Percentiles rank a stretch among this genome's conserved stretches.
Conservation (phyloP, 1,284 basidiomycete species). For the Sparassis latifolia region DNA sequence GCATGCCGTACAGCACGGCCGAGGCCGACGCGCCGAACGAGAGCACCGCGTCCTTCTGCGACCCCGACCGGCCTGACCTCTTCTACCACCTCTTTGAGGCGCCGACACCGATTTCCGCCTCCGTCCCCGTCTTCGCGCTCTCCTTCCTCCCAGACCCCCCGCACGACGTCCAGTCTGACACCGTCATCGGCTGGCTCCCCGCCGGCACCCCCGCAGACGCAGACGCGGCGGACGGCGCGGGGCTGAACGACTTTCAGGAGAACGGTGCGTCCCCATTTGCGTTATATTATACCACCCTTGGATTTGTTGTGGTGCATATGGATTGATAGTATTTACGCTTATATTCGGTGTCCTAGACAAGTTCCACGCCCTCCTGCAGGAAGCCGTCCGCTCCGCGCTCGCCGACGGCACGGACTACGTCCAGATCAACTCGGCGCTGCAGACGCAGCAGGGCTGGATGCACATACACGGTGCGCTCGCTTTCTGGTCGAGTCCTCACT, state of each 20-base stretch:
- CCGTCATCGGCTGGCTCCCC: slow-evolving; percentile 66
- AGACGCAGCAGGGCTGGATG: slow-evolving; percentile 72
- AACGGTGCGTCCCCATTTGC: slow-evolving; percentile 43
- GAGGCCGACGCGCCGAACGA: too few species aligned
- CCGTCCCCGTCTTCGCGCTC: slow-evolving; percentile 50
- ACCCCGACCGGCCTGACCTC: slow-evolving; percentile 55
- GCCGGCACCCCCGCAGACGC: slow-evolving; percentile 32
- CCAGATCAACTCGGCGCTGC: slow-evolving; percentile 56
- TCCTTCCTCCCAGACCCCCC: slow-evolving; percentile 49
- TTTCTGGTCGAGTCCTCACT: not conserved
- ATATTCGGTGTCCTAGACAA: slow-evolving; percentile 34
- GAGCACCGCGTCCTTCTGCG: slow-evolving; percentile 19
- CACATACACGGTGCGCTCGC: slow-evolving; percentile 62
- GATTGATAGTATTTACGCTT: not conserved
- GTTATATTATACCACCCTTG: not conserved
- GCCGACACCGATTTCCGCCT: slow-evolving; percentile 40
- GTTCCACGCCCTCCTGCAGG: slow-evolving; percentile 55
- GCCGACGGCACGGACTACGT: slow-evolving; percentile 56
- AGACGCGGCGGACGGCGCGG: slow-evolving; percentile 32
- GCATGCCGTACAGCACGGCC: too few species aligned
- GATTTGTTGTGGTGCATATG: not conserved
- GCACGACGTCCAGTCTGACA: slow-evolving; percentile 36
- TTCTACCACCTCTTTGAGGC: slow-evolving; percentile 60
- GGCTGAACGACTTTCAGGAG: slow-evolving; percentile 61
- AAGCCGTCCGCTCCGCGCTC: slow-evolving; percentile 48